Base-by-base conservation (phyloP, 176 grass and related monocot genomes). In the Metroxylon sagu region DNA sequence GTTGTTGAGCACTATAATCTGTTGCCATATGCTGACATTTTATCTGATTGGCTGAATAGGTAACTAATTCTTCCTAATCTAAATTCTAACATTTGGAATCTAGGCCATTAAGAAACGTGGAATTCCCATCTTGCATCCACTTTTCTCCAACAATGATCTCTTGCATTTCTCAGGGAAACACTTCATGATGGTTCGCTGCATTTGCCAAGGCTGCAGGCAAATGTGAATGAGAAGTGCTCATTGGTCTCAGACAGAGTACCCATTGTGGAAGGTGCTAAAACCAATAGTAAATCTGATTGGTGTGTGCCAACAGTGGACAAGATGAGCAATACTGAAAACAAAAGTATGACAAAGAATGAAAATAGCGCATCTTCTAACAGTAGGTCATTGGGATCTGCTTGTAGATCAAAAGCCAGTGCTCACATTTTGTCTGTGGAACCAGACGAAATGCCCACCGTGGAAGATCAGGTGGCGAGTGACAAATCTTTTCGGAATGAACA, bases 1-100 rank as follows among this genome's bases (percentile, higher is more conserved):
- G 80, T 77, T 43, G 80, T 83, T 66, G 77, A 80, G 0, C 73
- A 49, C 52, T 89, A 84, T 48, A 76, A 79, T 53, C 48, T 89
- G 54, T 75, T 89, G 49, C 86, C 86, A 7, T 89, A 89, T 69
- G 69, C 65, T 43, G 49, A 84, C 14, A 54, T 81, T 60, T 29
- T 89, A 16, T 48, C 61, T 27, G 59, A 71, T 23, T 29, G 72
- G 62, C 8, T 68, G 6, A 27, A 66, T 62, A 78, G 81, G 86
- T 85, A 78, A 60, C n/a, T 74, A 56, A 43, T 30, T 7, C 25
- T 56, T 60, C 60, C 35, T 43, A 43, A 14, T 43, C 10, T 43
- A 2, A 43, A 43, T 43, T 7, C 7, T 43, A 43, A 43, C 35
- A 43, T 43, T 43, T 43, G 35, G 10, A 43, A 31, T 17, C 10